Conservation (phyloP, 2,329 filamentous ascomycete genomes). For the Colletotrichum euphorbiae region DNA sequence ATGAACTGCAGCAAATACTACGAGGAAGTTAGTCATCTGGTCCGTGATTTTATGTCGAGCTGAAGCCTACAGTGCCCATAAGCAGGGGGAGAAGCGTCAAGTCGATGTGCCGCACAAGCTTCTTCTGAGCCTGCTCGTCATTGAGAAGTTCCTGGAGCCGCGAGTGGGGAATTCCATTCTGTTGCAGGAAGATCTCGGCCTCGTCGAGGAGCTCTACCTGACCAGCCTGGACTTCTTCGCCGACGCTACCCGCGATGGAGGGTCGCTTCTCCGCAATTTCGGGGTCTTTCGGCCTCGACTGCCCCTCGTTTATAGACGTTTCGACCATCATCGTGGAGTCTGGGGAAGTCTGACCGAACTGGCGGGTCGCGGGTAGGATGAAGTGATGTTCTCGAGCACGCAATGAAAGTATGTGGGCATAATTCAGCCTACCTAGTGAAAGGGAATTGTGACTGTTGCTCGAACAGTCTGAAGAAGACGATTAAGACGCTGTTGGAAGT, state of each 20-base stretch:
- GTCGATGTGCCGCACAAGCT: constrained; percentile 12
- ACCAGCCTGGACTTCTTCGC: constrained; percentile 18
- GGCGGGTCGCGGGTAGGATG: constrained; percentile 2
- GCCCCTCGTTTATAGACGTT: constrained; percentile 12
- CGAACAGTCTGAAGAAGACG: not conserved
- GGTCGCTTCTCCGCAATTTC: constrained; percentile 31
- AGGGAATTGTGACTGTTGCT: not conserved
- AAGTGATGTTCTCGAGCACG: constrained; percentile 2
- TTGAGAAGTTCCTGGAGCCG: constrained; percentile 57
- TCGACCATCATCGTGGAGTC: constrained; percentile 30
- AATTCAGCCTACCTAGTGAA: not conserved
- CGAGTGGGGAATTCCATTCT: constrained; percentile 57
- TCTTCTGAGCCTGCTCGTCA: constrained; percentile 49
- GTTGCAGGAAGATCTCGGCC: constrained; percentile 60
- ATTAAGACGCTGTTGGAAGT: not conserved
- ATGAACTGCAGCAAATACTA: constrained; percentile 34
- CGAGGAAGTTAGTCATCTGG: not conserved
- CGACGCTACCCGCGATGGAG: constrained; percentile 6
- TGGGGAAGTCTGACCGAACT: constrained; percentile 10
- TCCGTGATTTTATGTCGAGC: not conserved
- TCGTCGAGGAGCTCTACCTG: constrained; percentile 55
- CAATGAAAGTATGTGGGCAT: constrained; percentile 6
- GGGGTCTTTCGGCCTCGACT: constrained; percentile 17
- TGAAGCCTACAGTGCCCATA: constrained; percentile 36
- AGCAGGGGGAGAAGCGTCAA: constrained; percentile 27